Conservation (phyloP, 2,329 filamentous ascomycete species). For the Pleurostoma richardsiae region DNA sequence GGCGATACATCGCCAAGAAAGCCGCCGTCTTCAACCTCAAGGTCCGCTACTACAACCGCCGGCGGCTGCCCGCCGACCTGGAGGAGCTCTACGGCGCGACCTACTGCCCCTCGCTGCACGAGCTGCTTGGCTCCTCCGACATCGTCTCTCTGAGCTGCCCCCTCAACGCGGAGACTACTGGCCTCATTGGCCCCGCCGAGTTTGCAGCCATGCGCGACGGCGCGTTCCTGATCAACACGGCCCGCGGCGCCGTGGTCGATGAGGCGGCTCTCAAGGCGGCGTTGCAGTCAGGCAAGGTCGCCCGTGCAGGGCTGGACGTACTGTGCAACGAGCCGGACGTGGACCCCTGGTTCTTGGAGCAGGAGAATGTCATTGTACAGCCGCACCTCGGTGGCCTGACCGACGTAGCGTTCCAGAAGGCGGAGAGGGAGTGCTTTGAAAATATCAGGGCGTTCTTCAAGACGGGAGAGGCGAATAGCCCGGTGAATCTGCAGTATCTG, state of each 20-base stretch:
- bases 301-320: conserved; percentile 42
- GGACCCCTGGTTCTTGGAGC: conserved; percentile 30
- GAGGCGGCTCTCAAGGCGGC: conserved; percentile 40
- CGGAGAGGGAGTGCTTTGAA: conserved; percentile 38
- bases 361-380: conserved; percentile 34
- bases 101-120: conserved; percentile 29
- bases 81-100: conserved; percentile 27
- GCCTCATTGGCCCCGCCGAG: conserved; percentile 30
- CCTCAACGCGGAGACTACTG: conserved; percentile 30
- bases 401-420: conserved; percentile 34
- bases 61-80: conserved; percentile 21
- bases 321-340: conserved; percentile 37
- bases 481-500: conserved; percentile 22
- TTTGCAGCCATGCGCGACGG: conserved; percentile 42
- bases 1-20: conserved; percentile 32
- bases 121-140: conserved; percentile 33
- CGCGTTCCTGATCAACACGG: conserved; percentile 43
- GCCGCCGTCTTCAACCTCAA: conserved; percentile 35
- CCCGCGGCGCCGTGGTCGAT: conserved; percentile 42
- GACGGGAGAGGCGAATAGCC: conserved; percentile 29
- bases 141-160: conserved; percentile 35
- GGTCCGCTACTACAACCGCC: conserved; percentile 37
- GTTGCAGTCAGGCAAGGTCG: conserved; percentile 38
- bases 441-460: conserved; percentile 34
- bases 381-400: conserved; percentile 40